phyloP scores from a whole-genome alignment of 345 rosid genomes.

The Hibiscus tridactylites region DNA sequence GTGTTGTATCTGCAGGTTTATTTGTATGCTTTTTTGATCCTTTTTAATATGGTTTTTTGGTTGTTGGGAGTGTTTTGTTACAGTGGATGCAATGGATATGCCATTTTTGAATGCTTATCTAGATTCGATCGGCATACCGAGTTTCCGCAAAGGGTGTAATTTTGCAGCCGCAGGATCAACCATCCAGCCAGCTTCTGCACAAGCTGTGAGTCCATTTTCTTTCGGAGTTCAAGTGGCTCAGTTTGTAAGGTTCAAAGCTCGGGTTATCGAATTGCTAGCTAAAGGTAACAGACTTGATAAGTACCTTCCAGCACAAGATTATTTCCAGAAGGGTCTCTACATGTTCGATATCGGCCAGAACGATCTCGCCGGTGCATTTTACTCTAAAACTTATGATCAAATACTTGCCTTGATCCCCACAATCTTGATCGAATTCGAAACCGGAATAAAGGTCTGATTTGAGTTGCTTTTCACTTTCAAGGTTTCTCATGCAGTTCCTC shows the following conservation, averaged over 20 bases:
- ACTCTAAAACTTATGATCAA: slow-evolving; percentile 80
- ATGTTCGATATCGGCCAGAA: slow-evolving; percentile 95
- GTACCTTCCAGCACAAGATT: slow-evolving; percentile 65
- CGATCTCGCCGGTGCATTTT: slow-evolving; percentile 92
- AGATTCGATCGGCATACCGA: slow-evolving; percentile 79
- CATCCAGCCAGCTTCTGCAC: slow-evolving; percentile 62
- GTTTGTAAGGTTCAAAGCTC: slow-evolving; percentile 66
- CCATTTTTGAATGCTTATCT: slow-evolving; percentile 83
- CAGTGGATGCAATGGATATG: slow-evolving; percentile 94
- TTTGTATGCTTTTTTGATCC: neutral
- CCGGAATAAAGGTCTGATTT: slow-evolving; percentile 50
- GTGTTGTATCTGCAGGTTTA: neutral
- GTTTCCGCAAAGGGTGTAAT: slow-evolving; percentile 74
- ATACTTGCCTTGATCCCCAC: slow-evolving; percentile 65
- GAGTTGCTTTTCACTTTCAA: neutral
- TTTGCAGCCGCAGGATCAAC: slow-evolving; percentile 88
- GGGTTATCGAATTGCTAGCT: slow-evolving; percentile 49
- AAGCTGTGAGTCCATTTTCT: slow-evolving; percentile 71
- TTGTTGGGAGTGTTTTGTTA: neutral
- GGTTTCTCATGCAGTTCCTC: neutral
- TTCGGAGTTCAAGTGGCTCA: slow-evolving; percentile 78
- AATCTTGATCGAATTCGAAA: slow-evolving; percentile 62
- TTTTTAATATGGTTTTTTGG: neutral
- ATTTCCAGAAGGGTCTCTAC: slow-evolving; percentile 60
- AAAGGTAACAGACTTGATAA: slow-evolving; percentile 42